Conservation (phyloP, 2,329 filamentous ascomycete species). For the Phaeosphaeria sp. region DNA sequence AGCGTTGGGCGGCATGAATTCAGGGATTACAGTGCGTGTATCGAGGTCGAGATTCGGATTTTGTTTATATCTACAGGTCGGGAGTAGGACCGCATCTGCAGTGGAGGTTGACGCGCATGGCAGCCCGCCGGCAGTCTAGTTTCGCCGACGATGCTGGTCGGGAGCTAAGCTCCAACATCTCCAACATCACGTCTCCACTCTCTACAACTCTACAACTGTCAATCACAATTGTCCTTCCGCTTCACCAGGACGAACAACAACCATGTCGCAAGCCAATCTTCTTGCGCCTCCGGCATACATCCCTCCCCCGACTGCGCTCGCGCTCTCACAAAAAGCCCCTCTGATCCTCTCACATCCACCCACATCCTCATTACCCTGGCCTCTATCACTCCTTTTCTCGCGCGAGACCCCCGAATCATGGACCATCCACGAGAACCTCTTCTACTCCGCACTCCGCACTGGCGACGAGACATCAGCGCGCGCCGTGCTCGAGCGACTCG, state of each 20-base stretch:
- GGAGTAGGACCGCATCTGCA: conserved; percentile 1
- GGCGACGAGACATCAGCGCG: conserved; percentile 81
- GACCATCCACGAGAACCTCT: conserved; percentile 84
- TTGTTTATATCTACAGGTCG: neutral
- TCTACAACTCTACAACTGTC: conserved; percentile 1
- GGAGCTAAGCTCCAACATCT: conserved; percentile 23
- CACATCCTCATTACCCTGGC: conserved; percentile 55
- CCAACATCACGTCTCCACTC: conserved; percentile 11
- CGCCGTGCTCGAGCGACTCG: conserved; percentile 75
- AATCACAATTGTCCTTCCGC: neutral
- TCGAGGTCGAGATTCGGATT: neutral
- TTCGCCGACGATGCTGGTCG: conserved; percentile 22
- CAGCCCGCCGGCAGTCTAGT: conserved; percentile 20
- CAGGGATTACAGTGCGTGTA: conserved; percentile 1
- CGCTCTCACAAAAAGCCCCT: conserved; percentile 56
- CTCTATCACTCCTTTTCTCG: conserved; percentile 58
- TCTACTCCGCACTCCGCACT: conserved; percentile 82
- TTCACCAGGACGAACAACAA: conserved; percentile 6
- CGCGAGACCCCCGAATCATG: conserved; percentile 80
- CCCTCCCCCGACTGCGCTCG: conserved; percentile 50
- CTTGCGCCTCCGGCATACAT: conserved; percentile 50
- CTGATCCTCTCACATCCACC: conserved; percentile 47
- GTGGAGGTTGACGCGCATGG: conserved; percentile 17
- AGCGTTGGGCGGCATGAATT: conserved; percentile 23
- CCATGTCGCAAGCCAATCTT: conserved; percentile 45